Conservation (phyloP, 176 grass and related monocot genomes). For the Hordeum marinum region DNA sequence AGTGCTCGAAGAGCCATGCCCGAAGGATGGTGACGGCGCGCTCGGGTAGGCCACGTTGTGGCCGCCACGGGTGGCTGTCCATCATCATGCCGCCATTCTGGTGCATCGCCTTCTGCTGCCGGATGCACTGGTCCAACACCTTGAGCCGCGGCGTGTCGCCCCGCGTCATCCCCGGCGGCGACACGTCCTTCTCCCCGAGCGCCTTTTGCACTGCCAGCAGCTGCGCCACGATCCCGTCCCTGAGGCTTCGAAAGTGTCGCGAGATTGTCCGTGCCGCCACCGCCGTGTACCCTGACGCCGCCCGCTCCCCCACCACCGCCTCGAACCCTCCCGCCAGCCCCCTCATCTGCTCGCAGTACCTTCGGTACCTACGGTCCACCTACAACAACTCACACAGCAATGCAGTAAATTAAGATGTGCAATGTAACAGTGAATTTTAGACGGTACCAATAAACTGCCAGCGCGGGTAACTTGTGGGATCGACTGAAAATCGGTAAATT, state of each 20-base stretch:
- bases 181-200: conserved; percentile 69
- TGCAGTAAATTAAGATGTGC: background rate
- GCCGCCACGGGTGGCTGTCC: conserved; percentile 81
- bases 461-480: no score
- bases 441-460: background rate
- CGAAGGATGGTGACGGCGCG: conserved; percentile 85
- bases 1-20: conserved; percentile 92
- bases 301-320: conserved; percentile 59
- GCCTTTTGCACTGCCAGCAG: conserved; percentile 50
- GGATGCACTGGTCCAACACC: conserved; percentile 81
- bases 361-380: conserved; percentile 80
- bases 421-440: background rate
- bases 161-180: conserved; percentile 36
- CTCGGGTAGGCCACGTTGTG: conserved; percentile 75
- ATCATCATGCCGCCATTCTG: conserved; percentile 41
- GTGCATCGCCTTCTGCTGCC: conserved; percentile 63
- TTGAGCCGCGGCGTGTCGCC: conserved; percentile 75
- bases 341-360: conserved; percentile 84
- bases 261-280: conserved; percentile 81
- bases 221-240: conserved; percentile 71
- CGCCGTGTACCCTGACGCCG: conserved; percentile 59
- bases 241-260: conserved; percentile 64
- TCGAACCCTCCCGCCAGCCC: conserved; percentile 60
- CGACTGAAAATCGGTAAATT: background rate
- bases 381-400: background rate